Percentiles rank a stretch among this genome's conserved stretches.
Conservation (phyloP, 2,329 filamentous ascomycete genomes). For the Drechslera avenae region DNA sequence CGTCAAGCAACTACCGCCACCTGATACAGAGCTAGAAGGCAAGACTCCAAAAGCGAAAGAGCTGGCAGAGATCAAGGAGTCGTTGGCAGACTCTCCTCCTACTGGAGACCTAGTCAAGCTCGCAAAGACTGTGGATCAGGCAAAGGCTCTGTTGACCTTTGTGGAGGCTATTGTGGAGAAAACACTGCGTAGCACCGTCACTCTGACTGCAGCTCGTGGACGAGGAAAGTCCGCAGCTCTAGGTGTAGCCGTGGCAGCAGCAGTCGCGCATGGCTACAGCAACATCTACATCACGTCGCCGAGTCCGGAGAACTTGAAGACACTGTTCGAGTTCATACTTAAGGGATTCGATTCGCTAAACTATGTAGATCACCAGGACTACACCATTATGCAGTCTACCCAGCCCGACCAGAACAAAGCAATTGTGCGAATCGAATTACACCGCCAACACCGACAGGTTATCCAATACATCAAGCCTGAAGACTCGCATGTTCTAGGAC, state of each 20-base stretch:
- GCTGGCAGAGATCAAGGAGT: conserved; percentile 85
- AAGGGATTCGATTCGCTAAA: conserved; percentile 95
- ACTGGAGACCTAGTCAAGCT: conserved; percentile 83
- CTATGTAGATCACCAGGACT: conserved; percentile 94
- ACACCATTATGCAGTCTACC: conserved; percentile 96
- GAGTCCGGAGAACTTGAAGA: conserved; percentile 97
- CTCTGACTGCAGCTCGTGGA: conserved; percentile 89
- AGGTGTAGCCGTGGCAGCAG: conserved; percentile 91
- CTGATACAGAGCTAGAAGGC: conserved; percentile 73
- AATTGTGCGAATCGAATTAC: conserved; percentile 94
- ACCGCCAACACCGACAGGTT: conserved; percentile 92
- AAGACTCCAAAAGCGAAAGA: conserved; percentile 73
- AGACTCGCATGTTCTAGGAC: conserved; percentile 91
- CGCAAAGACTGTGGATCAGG: conserved; percentile 91
- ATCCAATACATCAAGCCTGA: conserved; percentile 99
- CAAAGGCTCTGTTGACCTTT: conserved; percentile 94
- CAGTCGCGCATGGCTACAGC: conserved; percentile 94
- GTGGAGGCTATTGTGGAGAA: conserved; percentile 97
- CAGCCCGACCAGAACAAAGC: conserved; percentile 99
- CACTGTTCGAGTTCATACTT: conserved; percentile 96
- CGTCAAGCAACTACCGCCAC: conserved; percentile 79
- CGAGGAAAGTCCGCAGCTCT: conserved; percentile 96
- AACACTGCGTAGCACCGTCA: conserved; percentile 89
- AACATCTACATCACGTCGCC: conserved; percentile 99
- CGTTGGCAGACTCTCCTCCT: conserved; percentile 81